A percentile compares a stretch with the other conserved stretches of the same genome.
phyloP scores from a whole-genome alignment of 2,329 filamentous ascomycete species.

The Apiospora koreana region DNA sequence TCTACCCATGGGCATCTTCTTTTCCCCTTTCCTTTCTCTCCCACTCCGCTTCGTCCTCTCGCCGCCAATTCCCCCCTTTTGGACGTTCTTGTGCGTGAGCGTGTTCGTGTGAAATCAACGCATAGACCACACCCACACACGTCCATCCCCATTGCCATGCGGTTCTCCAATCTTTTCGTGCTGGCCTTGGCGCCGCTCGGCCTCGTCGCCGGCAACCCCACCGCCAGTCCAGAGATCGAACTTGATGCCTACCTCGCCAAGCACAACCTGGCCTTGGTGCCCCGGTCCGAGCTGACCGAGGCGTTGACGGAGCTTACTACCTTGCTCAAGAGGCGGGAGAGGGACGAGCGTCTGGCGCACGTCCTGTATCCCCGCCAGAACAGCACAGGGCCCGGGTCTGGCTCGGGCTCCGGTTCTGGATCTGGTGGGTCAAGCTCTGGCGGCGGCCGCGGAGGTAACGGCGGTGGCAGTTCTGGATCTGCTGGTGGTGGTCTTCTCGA shows the following conservation, averaged over 20 bases:
- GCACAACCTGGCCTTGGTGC: conserved; percentile 46
- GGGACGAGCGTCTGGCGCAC: conserved; percentile 14
- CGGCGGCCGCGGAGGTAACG: neutral
- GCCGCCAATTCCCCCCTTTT: neutral
- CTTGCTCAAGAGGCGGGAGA: conserved; percentile 36
- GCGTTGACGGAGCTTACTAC: conserved; percentile 43
- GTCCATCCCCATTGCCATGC: conserved; percentile 30
- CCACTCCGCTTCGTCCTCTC: neutral
- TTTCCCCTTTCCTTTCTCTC: neutral
- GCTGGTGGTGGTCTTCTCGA: conserved; percentile 19
- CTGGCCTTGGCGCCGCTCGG: conserved; percentile 35
- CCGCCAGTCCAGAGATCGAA: conserved; percentile 36
- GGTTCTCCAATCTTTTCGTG: conserved; percentile 37
- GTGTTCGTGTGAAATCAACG: neutral
- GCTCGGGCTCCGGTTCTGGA: neutral
- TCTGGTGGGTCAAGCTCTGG: conserved; percentile 18
- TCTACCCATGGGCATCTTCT: neutral
- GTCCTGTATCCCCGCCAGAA: conserved; percentile 29
- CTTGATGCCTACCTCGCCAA: conserved; percentile 43
- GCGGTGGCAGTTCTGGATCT: neutral
- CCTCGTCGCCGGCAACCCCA: conserved; percentile 31
- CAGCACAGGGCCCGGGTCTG: conserved; percentile 21
- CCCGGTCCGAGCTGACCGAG: conserved; percentile 47
- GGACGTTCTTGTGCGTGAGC: neutral
- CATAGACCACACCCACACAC: conserved; percentile 14